Percentiles rank a stretch among this genome's conserved stretches.
Conservation (phyloP, 306 rosid species). For the Pyrus bretschneideri region DNA sequence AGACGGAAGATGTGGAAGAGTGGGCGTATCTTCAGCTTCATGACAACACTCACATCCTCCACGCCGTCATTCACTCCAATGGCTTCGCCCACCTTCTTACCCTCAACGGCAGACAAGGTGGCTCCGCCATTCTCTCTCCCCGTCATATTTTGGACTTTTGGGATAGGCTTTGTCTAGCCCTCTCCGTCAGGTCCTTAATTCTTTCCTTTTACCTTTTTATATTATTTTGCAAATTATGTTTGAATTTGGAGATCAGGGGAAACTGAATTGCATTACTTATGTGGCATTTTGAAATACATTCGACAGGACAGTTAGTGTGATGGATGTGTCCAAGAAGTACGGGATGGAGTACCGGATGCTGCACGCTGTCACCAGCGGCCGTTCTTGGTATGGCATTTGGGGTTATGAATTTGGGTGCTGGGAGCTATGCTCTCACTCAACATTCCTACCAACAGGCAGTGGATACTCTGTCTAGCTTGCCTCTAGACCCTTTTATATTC, state of each 20-base stretch:
- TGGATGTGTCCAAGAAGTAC: slow-evolving; percentile 67
- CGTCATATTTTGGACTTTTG: slow-evolving; percentile 55
- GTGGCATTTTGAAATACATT: not conserved
- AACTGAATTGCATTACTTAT: not conserved
- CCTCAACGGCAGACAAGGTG: slow-evolving; percentile 61
- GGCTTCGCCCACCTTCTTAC: slow-evolving; percentile 69
- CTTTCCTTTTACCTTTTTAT: not conserved
- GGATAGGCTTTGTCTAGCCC: slow-evolving; percentile 54
- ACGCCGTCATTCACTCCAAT: slow-evolving; percentile 60
- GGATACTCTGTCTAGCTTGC: slow-evolving; percentile 30
- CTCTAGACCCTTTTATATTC: slow-evolving; percentile 36
- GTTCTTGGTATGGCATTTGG: slow-evolving; percentile 73
- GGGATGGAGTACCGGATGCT: slow-evolving; percentile 58
- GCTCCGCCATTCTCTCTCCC: slow-evolving; percentile 50
- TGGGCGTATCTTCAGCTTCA: slow-evolving; percentile 50
- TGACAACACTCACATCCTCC: slow-evolving; percentile 56
- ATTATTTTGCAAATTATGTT: not conserved
- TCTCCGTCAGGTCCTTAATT: slow-evolving; percentile 43
- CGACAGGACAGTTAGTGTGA: slow-evolving; percentile 63
- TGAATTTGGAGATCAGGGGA: not conserved
- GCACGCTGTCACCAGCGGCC: slow-evolving; percentile 45
- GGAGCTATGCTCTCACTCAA: slow-evolving; percentile 63
- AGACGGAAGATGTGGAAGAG: slow-evolving; percentile 40
- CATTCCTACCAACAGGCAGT: slow-evolving; percentile 48
- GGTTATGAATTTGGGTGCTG: slow-evolving; percentile 66